phyloP scores from a whole-genome alignment of 345 rosid genomes.

The Conringia planisiliqua region DNA sequence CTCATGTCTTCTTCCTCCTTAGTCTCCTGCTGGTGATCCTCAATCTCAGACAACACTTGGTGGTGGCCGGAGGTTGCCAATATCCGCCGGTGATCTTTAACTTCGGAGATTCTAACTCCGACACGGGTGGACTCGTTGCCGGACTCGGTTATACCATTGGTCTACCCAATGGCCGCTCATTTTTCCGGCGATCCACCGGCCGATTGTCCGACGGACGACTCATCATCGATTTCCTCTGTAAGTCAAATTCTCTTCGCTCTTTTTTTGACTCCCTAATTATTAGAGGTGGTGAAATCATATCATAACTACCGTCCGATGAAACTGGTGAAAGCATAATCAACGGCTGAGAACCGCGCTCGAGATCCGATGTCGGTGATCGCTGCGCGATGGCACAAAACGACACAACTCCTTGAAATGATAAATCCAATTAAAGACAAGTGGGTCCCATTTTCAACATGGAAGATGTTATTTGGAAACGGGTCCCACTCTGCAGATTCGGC shows the following conservation, averaged over 20 bases:
- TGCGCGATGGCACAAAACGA: conserved; percentile 10
- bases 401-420: conserved; percentile 14
- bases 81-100: conserved; percentile 63
- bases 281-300: not conserved
- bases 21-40: not conserved
- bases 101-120: conserved; percentile 92
- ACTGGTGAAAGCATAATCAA: not conserved
- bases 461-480: not conserved
- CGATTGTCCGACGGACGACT: conserved; percentile 85
- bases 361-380: conserved; percentile 27
- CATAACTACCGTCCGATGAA: conserved; percentile 2
- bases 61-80: conserved; percentile 37
- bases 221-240: conserved; percentile 76
- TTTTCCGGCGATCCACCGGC: conserved; percentile 69
- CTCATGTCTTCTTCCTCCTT: not conserved
- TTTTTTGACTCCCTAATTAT: not conserved
- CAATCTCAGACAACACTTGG: conserved; percentile 1
- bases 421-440: conserved; percentile 9
- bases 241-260: conserved; percentile 22
- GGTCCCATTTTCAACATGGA: conserved; percentile 21
- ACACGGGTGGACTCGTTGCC: conserved; percentile 83
- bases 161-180: conserved; percentile 66
- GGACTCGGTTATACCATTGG: conserved; percentile 73
- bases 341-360: not conserved
- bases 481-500: conserved; percentile 12